A percentile compares a stretch with the other conserved stretches of the same genome.
Evolutionary conservation across 2,329 filamentous ascomycete species (phyloP).

Genomic region (Neonectria magnoliae): DNA sequence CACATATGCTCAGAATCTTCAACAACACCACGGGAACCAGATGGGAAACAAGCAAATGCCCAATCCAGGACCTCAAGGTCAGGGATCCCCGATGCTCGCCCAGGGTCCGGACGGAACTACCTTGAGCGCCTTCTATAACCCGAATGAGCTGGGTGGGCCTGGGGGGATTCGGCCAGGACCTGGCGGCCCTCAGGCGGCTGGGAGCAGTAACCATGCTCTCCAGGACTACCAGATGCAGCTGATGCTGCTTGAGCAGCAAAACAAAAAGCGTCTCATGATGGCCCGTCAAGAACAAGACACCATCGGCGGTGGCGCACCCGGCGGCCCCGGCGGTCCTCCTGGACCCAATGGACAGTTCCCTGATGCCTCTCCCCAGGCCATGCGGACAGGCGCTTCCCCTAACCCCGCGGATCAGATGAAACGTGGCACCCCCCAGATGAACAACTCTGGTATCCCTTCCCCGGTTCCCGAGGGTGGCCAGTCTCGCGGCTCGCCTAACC

Average conservation of each 20-base stretch:
- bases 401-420: conserved; percentile 84
- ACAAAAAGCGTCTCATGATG: conserved; percentile 87
- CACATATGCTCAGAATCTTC: conserved; percentile 85
- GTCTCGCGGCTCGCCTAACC: conserved; percentile 73
- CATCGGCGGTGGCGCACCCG: conserved; percentile 58
- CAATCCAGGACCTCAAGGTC: conserved; percentile 75
- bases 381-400: conserved; percentile 76
- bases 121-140: conserved; percentile 71
- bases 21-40: conserved; percentile 82
- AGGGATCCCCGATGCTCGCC: conserved; percentile 85
- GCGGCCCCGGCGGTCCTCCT: conserved; percentile 63
- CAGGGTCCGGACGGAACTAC: conserved; percentile 73
- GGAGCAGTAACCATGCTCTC: conserved; percentile 77
- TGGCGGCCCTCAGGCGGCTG: conserved; percentile 58
- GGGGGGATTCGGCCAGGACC: conserved; percentile 67
- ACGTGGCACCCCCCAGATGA: conserved; percentile 79
- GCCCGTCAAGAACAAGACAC: conserved; percentile 81
- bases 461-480: conserved; percentile 75
- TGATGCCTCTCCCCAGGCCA: conserved; percentile 75
- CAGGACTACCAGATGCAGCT: conserved; percentile 92
- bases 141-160: conserved; percentile 66
- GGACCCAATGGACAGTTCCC: conserved; percentile 73
- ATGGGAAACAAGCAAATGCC: conserved; percentile 85
- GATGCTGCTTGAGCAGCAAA: conserved; percentile 87
- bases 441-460: conserved; percentile 73